Base-by-base conservation (phyloP, 345 rosid genomes). In the Eucalyptus cloeziana region DNA sequence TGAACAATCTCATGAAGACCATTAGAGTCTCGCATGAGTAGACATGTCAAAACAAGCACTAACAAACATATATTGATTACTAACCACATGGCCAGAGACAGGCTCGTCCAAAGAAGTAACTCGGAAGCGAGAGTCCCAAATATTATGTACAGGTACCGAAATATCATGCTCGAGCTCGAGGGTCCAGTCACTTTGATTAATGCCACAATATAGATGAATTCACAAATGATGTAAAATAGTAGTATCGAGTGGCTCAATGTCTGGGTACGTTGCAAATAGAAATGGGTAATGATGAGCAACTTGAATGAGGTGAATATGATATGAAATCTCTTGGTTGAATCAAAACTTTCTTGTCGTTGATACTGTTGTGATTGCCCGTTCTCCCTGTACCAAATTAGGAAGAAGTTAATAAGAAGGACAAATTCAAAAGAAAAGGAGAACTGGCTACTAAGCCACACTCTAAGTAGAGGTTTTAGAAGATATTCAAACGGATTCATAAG, bases 271-370 rank as follows among this genome's bases (percentile, higher is more conserved):
- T n/a, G 10, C 3, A 17, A 67, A 15, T 31, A 15, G 40, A 67
- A 67, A 67, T 31, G 21, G 0, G 11, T 5, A 0, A 31, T 67
- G 40, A 31, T 19, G 0, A 8, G 6, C 1, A 67, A 2, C 10
- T 67, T 67, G 10, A 31, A 15, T 0, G 12, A 4, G 4, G 40
- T 31, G 11, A 67, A 67, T 31, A 33, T 19, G 4, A 15, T 8
- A 4, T 67, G 43, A 4, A 67, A 67, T 67, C 79, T 67, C 22
- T 67, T 67, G 2, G 3, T 31, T 15, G 6, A 15, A 0, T 31
- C 6, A 31, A 16, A 67, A 67, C 5, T 31, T 31, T 67, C 5
- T 64, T 30, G 19, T 0, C 1, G 5, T n/a, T 30, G 37, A 7
- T 3, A 17, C 1, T 16, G 0, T 17, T 31, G 43, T 31, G 43